Percentiles rank a stretch among this genome's conserved stretches.
Evolutionary conservation across 2,329 filamentous ascomycete species (phyloP).

Genomic region (Claviceps maximensis): DNA sequence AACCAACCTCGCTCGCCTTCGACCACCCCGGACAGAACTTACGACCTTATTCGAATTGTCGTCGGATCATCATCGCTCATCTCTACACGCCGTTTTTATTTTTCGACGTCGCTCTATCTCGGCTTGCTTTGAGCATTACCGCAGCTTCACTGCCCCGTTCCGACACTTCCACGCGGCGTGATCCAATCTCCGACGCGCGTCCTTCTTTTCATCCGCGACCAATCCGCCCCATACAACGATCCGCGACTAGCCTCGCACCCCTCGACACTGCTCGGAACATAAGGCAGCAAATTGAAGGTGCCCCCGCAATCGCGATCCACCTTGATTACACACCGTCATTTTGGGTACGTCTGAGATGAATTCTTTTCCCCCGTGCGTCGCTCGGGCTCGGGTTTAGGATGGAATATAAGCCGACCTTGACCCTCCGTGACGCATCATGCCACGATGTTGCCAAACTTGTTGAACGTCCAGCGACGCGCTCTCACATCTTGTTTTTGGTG

Average conservation of each 20-base stretch:
- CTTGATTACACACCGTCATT: constrained; percentile 1
- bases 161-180: background rate
- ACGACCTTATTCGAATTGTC: background rate
- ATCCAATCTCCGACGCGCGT: constrained; percentile 4
- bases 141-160: background rate
- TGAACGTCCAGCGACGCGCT: background rate
- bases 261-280: background rate
- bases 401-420: background rate
- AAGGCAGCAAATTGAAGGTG: background rate
- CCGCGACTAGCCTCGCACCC: background rate
- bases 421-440: background rate
- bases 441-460: background rate
- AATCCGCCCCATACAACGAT: background rate
- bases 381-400: background rate
- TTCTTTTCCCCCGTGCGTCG: background rate
- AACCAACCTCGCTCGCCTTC: background rate
- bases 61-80: background rate
- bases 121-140: background rate
- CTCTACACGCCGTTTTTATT: background rate
- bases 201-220: constrained; percentile 1
- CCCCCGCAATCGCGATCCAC: constrained; percentile 4
- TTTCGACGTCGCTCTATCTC: background rate
- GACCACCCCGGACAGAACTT: background rate
- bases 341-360: constrained; percentile 3
- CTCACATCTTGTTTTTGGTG: background rate